These are phyloP conservation scores for Auriscalpium orientale DNA, from an alignment of 768 basidiomycete species.

Conservation along the genomic window DNA sequence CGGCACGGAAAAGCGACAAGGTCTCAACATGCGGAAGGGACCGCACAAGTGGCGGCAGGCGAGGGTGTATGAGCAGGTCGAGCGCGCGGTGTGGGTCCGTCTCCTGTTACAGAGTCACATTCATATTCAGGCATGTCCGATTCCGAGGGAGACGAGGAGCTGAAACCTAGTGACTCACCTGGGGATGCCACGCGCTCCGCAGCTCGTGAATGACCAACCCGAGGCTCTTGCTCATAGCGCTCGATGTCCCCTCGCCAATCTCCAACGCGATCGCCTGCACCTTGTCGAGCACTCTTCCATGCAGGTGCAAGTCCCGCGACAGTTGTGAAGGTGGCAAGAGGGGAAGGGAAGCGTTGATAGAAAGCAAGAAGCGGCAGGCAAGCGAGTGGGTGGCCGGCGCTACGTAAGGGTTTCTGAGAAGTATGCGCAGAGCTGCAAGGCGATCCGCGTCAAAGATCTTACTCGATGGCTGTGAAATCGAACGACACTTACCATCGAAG, in stretches of 20 bases:
- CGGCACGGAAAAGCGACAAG: slow-evolving; percentile 50
- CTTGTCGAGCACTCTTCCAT: slow-evolving; percentile 35
- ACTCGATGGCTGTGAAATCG: neutral
- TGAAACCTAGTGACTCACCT: slow-evolving; percentile 12
- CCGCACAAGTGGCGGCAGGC: slow-evolving; percentile 68
- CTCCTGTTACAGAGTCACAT: slow-evolving; percentile 14
- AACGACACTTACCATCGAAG: slow-evolving; percentile 45
- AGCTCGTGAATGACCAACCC: slow-evolving; percentile 40
- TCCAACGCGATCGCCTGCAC: slow-evolving; percentile 42
- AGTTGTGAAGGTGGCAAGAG: slow-evolving; percentile 46
- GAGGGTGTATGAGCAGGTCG: slow-evolving; percentile 69
- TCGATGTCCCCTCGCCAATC: slow-evolving; percentile 46
- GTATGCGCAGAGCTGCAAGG: slow-evolving; percentile 33
- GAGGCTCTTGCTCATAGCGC: slow-evolving; percentile 53
- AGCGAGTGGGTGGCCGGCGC: slow-evolving; percentile 49
- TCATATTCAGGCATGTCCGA: too few species aligned
- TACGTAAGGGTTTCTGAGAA: slow-evolving; percentile 45
- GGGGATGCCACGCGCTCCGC: slow-evolving; percentile 18
- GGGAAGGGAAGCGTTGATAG: slow-evolving; percentile 49
- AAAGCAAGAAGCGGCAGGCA: slow-evolving; percentile 48
- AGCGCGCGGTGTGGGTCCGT: slow-evolving; percentile 29
- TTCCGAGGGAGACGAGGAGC: too few species aligned
- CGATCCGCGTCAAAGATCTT: neutral
- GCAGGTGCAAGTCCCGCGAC: slow-evolving; percentile 45
- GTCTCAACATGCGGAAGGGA: slow-evolving; percentile 56